These are phyloP conservation scores for Phytophthora megakarya DNA, from an alignment of 352 stramenopile species.

Conservation along the genomic window DNA sequence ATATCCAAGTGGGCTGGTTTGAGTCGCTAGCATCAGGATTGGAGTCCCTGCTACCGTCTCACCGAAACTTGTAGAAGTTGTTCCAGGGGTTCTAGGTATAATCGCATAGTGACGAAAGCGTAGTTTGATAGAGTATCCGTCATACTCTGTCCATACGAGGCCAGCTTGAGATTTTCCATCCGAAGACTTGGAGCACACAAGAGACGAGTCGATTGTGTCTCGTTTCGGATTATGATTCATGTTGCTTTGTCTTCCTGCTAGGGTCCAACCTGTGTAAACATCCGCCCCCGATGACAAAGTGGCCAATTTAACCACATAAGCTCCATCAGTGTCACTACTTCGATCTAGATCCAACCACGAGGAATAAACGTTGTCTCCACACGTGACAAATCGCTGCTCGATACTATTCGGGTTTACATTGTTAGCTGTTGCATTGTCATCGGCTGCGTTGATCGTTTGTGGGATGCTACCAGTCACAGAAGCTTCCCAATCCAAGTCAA, in stretches of 20 bases:
- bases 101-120: slow-evolving; percentile 53
- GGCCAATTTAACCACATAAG: slow-evolving; percentile 33
- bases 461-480: slow-evolving; percentile 39
- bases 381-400: slow-evolving; percentile 37
- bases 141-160: slow-evolving; percentile 75
- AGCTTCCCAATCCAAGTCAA: slow-evolving; percentile 51
- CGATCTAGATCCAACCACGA: slow-evolving; percentile 50
- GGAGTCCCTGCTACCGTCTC: slow-evolving; percentile 48
- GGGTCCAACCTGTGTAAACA: slow-evolving; percentile 37
- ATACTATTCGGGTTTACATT: slow-evolving; percentile 33
- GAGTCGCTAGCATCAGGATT: slow-evolving; percentile 49
- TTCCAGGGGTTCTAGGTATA: slow-evolving; percentile 23
- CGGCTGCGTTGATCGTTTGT: slow-evolving; percentile 22
- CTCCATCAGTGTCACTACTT: background rate
- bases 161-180: slow-evolving; percentile 28
- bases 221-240: slow-evolving; percentile 64
- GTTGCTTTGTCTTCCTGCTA: slow-evolving; percentile 12
- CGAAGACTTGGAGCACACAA: slow-evolving; percentile 47
- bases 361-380: slow-evolving; percentile 45
- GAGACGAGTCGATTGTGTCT: slow-evolving; percentile 40
- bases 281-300: slow-evolving; percentile 16
- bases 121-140: slow-evolving; percentile 69
- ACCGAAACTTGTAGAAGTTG: slow-evolving; percentile 30
- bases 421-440: slow-evolving; percentile 12
- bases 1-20: slow-evolving; percentile 39